phyloP scores from a whole-genome alignment of 768 basidiomycete species.

The Podaxis rugospora region DNA sequence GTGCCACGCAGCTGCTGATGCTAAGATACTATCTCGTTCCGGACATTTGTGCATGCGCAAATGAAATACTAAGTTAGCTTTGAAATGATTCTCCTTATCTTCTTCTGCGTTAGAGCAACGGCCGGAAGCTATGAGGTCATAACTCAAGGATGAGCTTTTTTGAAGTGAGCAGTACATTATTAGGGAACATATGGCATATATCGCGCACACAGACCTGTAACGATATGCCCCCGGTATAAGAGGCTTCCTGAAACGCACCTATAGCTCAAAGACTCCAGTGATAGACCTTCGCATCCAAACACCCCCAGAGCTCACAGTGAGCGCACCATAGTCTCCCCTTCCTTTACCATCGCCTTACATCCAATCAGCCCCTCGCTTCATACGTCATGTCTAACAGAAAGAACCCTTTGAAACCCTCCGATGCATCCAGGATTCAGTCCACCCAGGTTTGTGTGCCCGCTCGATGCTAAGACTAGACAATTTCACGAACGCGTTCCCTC shows the following conservation, averaged over 20 bases:
- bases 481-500: neutral
- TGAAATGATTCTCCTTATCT: neutral
- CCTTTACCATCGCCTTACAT: too few species aligned
- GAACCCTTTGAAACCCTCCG: neutral
- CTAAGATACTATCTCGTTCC: neutral
- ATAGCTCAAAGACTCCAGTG: neutral
- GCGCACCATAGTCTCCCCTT: too few species aligned
- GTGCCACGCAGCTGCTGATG: neutral
- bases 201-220: neutral
- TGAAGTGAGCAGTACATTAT: neutral
- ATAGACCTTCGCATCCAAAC: neutral
- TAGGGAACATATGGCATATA: neutral
- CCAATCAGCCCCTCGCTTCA: neutral
- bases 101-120: neutral
- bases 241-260: neutral
- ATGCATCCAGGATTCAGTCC: slow-evolving; percentile 6
- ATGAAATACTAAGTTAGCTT: neutral
- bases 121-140: neutral
- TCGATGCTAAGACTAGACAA: neutral
- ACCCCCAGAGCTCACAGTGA: neutral
- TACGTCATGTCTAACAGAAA: slow-evolving; percentile 1
- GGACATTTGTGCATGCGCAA: neutral
- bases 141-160: neutral
- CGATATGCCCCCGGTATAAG: neutral
- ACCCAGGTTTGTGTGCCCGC: neutral